Evolutionary conservation across 1,284 basidiomycete species (phyloP), one percentile per base, ranked within the genome.

Genomic region (Phylloporus sp.): DNA sequence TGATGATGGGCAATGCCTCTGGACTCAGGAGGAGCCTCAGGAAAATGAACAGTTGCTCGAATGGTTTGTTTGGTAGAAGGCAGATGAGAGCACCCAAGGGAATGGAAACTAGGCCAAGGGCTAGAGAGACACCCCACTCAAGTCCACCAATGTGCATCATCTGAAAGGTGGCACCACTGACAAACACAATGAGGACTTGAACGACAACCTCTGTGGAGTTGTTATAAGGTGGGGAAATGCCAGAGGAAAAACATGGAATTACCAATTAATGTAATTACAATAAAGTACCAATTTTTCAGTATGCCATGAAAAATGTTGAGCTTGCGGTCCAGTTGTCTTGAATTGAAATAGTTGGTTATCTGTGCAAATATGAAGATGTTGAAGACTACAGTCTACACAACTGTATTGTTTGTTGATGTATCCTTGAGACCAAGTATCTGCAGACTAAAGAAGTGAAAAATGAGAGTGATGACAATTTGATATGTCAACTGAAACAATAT

Each of bases 351-450:
- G 84, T 98, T 98, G 83, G 91, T 95, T 73, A 98, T 95, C 80
- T 98, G 96, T 62, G 94, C 95, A 81, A 98, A 99, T 58, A 99
- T 97, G 77, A 98, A 99, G 23, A 91, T 86, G 78, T 99, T 99
- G 90, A 99, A 99, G 52, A 98, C 94, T 19, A 99, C 85, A 0
- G 97, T 96, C 74, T 91, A 90, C 17, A 97, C 85, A 65, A 92
- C 82, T 12, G 82, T 78, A n/a, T 86, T 74, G 59, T 86, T 82
- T 27, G 84, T 77, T 49, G 77, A 74, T 10, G 80, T 79, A 49
- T 84, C 71, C 37, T 86, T 82, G 62, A 90, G 83, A 5, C 89
- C 88, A 58, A 98, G 87, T 68, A 99, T 96, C 43, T 78, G 70
- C 41, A 84, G 75, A 41, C 97, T 96, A 29, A 87, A 83, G 82